Evolutionary conservation across 1,284 basidiomycete species (phyloP), one percentile per base, ranked within the genome.

Genomic region (Gomphus bonarii): DNA sequence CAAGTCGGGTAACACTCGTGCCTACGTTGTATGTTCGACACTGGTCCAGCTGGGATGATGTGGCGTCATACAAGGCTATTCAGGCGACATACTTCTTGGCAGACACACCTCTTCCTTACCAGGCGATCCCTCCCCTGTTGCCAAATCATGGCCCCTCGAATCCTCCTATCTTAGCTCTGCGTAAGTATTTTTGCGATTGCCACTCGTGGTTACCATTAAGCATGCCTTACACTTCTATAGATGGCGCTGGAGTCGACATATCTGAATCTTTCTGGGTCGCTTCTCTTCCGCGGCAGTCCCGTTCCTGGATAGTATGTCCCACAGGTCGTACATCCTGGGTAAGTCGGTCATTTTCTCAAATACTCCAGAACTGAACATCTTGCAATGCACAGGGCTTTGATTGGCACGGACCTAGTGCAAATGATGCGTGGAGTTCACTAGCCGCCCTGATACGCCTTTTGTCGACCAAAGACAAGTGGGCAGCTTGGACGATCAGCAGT

Each of bases 231-330:
- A 55, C 33, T 31, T 35, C 5, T 10, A 40, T 43, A 84, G 90
- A 92, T 65, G 90, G 90, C 4, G 88, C 89, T 2, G 90, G 89
- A 0, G 85, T 88, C 7, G 83, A 89, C 59, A 76, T 88, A 16
- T 63, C 40, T 30, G 43, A 58, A 46, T 10, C 35, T 22, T 58
- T 58, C 36, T 58, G 57, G 57, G 18, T 50, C 20, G 72, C 80
- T 50, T 75, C 84, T 3, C 68, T 91, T 25, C 76, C 78, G 1
- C 73, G 75, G 5, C 82, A 83, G 58, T 63, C 72, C 31, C 68
- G 72, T 10, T 81, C 77, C 59, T 92, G 90, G 90, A 83, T 25
- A 62, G 65, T 2, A 66, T 73, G 18, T 61, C 73, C 0, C 81
- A 84, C 62, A 87, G 84, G 84, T 66, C 73, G 84, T 40, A 89